phyloP scores from a whole-genome alignment of 306 rosid genomes.

The Malus orientalis region DNA sequence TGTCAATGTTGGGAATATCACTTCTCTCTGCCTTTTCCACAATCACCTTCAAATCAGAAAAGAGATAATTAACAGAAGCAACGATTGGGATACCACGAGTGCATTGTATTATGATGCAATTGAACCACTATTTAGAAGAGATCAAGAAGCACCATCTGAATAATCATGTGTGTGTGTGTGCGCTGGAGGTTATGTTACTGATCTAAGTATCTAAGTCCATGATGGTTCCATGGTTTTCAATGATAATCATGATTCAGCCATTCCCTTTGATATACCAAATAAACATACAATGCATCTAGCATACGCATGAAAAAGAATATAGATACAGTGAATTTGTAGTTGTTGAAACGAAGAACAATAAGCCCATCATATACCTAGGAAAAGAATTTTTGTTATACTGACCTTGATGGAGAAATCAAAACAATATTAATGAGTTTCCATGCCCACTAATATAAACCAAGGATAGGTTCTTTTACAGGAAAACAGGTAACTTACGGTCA shows the following conservation, averaged over 20 bases:
- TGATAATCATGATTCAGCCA: not conserved
- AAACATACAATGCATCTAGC: not conserved
- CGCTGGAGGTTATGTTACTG: not conserved
- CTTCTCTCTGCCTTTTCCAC: conserved; percentile 41
- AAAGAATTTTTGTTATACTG: not conserved
- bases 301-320: not conserved
- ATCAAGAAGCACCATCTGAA: not conserved
- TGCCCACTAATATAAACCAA: not conserved
- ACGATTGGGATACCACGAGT: not conserved
- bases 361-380: not conserved
- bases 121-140: not conserved
- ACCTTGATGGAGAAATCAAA: not conserved
- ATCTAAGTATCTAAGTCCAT: no score
- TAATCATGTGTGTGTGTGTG: not conserved
- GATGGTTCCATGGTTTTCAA: not conserved
- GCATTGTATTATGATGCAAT: not conserved
- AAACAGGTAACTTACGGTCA: not conserved
- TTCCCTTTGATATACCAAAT: not conserved
- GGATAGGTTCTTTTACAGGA: not conserved
- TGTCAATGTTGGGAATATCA: conserved; percentile 44
- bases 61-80: conserved; percentile 3
- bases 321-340: not conserved
- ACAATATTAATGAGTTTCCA: not conserved
- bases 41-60: conserved; percentile 25
- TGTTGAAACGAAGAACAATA: not conserved